These are phyloP conservation scores for Pseudotsuga menziesii DNA, from an alignment of 75 land plant genomes.

Conservation along the genomic window DNA sequence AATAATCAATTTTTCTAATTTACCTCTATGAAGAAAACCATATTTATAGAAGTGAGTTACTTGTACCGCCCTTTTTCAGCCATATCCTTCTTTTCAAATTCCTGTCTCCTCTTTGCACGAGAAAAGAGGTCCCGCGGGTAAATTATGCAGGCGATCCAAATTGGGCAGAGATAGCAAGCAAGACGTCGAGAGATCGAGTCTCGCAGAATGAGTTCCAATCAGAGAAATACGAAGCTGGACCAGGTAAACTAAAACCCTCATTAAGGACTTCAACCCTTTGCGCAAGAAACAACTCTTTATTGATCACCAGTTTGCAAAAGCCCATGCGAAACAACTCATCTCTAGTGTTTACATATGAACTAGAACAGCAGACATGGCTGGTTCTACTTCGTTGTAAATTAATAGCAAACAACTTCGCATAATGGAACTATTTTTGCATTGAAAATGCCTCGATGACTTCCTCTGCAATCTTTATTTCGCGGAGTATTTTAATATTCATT, in stretches of 20 bases:
- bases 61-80: not conserved
- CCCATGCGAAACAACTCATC: too few relatives aligned
- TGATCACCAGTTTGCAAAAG: not conserved
- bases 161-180: not conserved
- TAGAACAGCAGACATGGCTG: not conserved
- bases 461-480: too few relatives aligned
- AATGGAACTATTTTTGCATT: not conserved
- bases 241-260: not conserved
- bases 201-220: not conserved
- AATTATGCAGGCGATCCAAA: not conserved
- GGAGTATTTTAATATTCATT: too few relatives aligned
- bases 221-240: not conserved
- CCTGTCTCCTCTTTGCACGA: not conserved
- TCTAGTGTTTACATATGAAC: not conserved
- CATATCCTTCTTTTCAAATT: not conserved
- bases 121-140: not conserved
- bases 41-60: too few relatives aligned
- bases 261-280: not conserved
- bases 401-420: not conserved
- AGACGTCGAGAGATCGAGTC: not conserved
- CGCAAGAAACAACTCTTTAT: not conserved
- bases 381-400: not conserved
- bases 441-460: too few relatives aligned
- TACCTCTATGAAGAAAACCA: too few relatives aligned
- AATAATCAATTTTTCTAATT: too few relatives aligned